These are phyloP conservation scores for Prunus persica DNA, from an alignment of 306 rosid genomes.

Conservation along the genomic window Prunus_persica_NCBIv2 NC_034016.1:17305501-17306000, in stretches of 20 bases:
- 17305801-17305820: too few species aligned
- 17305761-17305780: too few species aligned
- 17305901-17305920: conserved; percentile 48
- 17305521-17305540: not conserved
- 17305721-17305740: not conserved
- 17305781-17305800: not conserved
- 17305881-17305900: conserved; percentile 50
- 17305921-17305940: conserved; percentile 56
- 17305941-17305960: conserved; percentile 37
- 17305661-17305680: not conserved
- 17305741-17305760: too few species aligned
- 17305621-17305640: too few species aligned
- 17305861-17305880: conserved; percentile 53
- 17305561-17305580: too few species aligned
- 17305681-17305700: not conserved
- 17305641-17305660: not conserved
- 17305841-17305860: conserved; percentile 43
- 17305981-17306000: conserved; percentile 45
- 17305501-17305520: conserved; percentile 5
- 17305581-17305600: too few species aligned
- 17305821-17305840: not conserved
- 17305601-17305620: too few species aligned
- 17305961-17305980: conserved; percentile 27
- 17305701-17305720: not conserved
- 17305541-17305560: not conserved